Percentiles rank a stretch among this genome's conserved stretches.
Conservation (phyloP, 2,329 filamentous ascomycete species). For the Cladosporium sp. region DNA sequence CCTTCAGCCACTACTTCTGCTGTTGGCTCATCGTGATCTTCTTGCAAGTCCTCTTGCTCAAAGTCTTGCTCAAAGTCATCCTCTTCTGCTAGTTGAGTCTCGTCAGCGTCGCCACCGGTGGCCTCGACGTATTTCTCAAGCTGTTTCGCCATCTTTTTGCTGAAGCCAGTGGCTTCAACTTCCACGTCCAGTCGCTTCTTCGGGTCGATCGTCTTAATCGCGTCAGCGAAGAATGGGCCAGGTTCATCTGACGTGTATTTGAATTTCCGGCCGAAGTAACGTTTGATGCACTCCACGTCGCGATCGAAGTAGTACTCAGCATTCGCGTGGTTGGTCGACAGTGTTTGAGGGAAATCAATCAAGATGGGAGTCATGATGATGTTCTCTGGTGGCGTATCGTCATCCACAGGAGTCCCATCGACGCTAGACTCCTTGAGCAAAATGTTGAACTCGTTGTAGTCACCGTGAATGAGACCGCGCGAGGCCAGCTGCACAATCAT, state of each 20-base stretch:
- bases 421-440: conserved; percentile 72
- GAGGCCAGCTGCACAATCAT: conserved; percentile 82
- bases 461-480: conserved; percentile 90
- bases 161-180: conserved; percentile 91
- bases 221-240: conserved; percentile 83
- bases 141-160: conserved; percentile 94
- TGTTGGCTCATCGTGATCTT: conserved; percentile 38
- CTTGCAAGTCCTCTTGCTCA: conserved; percentile 42
- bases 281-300: conserved; percentile 92
- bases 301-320: conserved; percentile 97
- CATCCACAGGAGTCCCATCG: conserved; percentile 27
- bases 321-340: conserved; percentile 90
- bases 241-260: conserved; percentile 79
- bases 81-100: conserved; percentile 34
- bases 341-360: conserved; percentile 98
- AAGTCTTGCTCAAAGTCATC: conserved; percentile 37
- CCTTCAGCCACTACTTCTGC: conserved; percentile 22
- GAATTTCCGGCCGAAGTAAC: conserved; percentile 88
- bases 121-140: conserved; percentile 79
- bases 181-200: conserved; percentile 78
- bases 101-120: conserved; percentile 54
- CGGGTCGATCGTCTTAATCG: conserved; percentile 70
- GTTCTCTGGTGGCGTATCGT: conserved; percentile 35
- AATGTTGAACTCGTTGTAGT: conserved; percentile 99
- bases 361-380: conserved; percentile 74